phyloP scores from a whole-genome alignment of 352 stramenopile species.

The Globisporangium mamillatum region DNA sequence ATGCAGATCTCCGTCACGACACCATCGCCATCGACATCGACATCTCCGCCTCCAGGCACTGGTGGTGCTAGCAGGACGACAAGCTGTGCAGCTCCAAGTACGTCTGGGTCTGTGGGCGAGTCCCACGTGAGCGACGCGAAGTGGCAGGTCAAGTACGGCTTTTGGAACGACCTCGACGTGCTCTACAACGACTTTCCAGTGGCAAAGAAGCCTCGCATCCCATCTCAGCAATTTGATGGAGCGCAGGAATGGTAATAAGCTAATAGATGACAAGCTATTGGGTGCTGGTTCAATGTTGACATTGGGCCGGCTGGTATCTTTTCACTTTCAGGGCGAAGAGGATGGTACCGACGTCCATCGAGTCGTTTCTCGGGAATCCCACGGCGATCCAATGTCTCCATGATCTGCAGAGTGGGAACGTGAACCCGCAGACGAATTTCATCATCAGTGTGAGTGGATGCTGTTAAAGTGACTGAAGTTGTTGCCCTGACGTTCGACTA shows the following conservation, averaged over 20 bases:
- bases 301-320: background rate
- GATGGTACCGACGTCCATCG: slow-evolving; percentile 31
- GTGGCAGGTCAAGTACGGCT: slow-evolving; percentile 61
- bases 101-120: background rate
- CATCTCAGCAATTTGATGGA: slow-evolving; percentile 26
- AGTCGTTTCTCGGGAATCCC: slow-evolving; percentile 51
- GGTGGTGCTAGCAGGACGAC: background rate
- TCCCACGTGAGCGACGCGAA: background rate
- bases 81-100: background rate
- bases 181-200: slow-evolving; percentile 40
- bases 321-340: slow-evolving; percentile 28
- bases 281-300: background rate
- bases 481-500: background rate
- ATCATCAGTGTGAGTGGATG: slow-evolving; percentile 48
- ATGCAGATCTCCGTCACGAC: slow-evolving; percentile 5
- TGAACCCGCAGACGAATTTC: slow-evolving; percentile 42
- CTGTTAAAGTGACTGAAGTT: background rate
- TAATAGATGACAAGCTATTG: background rate
- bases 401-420: slow-evolving; percentile 13
- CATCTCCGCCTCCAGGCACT: background rate
- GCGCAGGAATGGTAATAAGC: slow-evolving; percentile 46
- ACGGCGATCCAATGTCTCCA: slow-evolving; percentile 28
- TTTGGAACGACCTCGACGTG: slow-evolving; percentile 52
- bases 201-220: slow-evolving; percentile 44
- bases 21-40: background rate